Conservation (phyloP, 345 rosid genomes). For the Arabidopsis arenosa region DNA sequence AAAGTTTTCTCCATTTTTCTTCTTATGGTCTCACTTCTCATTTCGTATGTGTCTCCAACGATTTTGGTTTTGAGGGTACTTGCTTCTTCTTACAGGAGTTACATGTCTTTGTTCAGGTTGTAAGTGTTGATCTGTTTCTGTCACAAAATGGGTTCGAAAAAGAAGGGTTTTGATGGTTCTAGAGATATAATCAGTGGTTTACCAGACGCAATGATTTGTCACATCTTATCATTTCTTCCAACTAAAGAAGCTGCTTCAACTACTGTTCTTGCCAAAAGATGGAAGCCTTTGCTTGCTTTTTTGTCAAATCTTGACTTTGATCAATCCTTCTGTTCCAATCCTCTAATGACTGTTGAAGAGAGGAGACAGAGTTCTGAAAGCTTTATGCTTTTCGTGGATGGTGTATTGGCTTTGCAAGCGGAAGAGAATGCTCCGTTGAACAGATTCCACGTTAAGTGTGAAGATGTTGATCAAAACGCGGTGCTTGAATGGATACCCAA, state of each 20-base stretch:
- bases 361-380: too few species aligned
- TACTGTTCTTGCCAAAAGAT: too few species aligned
- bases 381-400: neutral
- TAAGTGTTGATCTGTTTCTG: neutral
- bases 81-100: neutral
- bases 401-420: neutral
- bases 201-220: neutral
- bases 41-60: too few species aligned
- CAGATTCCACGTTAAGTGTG: neutral
- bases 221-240: conserved; percentile 6
- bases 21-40: too few species aligned
- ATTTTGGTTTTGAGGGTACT: too few species aligned
- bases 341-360: too few species aligned
- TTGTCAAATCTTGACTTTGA: conserved; percentile 7
- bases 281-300: neutral
- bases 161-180: neutral
- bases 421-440: neutral
- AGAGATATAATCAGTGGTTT: neutral
- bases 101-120: neutral
- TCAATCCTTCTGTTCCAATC: neutral
- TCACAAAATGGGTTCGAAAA: neutral
- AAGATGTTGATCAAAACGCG: neutral
- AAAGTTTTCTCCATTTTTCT: too few species aligned
- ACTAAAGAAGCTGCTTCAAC: neutral
- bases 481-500: neutral